A percentile compares a stretch with the other conserved stretches of the same genome.
Evolutionary conservation across 139 green algal genomes (phyloP).

Genomic region (Closterium sp.): DNA sequence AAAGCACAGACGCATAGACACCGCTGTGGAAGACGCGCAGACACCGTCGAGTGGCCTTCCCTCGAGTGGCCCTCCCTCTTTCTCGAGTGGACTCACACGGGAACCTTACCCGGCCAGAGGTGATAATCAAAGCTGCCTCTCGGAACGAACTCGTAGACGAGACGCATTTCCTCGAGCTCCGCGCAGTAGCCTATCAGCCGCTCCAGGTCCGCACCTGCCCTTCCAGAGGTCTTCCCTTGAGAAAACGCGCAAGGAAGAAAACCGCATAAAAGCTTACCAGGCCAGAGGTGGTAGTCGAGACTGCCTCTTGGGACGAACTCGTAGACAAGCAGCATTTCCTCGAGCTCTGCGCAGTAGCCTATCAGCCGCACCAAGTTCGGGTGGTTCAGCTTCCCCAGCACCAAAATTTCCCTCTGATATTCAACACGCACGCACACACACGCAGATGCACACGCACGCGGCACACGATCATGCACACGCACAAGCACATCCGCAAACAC

Average conservation of each 20-base stretch:
- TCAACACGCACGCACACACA: too few relatives aligned
- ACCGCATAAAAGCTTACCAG: background rate
- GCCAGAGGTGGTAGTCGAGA: constrained; percentile 38
- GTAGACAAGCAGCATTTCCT: constrained; percentile 25
- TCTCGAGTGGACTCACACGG: too few relatives aligned
- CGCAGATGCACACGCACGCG: too few relatives aligned
- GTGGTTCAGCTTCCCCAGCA: constrained; percentile 27
- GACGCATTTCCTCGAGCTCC: constrained; percentile 42
- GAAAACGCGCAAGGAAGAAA: too few relatives aligned
- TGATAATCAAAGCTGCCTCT: constrained; percentile 33
- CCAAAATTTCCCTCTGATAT: constrained; percentile 15
- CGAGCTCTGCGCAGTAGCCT: too few relatives aligned
- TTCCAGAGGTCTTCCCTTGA: background rate
- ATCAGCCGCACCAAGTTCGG: constrained; percentile 28
- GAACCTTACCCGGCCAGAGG: constrained; percentile 22
- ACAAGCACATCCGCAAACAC: too few relatives aligned
- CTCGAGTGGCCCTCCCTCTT: too few relatives aligned
- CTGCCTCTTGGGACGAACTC: constrained; percentile 26
- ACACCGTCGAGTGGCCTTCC: too few relatives aligned
- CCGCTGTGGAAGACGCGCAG: too few relatives aligned
- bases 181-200: constrained; percentile 42
- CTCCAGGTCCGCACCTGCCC: constrained; percentile 11
- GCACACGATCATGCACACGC: too few relatives aligned
- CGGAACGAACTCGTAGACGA: constrained; percentile 47
- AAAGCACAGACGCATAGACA: too few relatives aligned